A percentile compares a stretch with the other conserved stretches of the same genome.
These are phyloP conservation scores for Fragaria iinumae DNA, from an alignment of 306 rosid species.

Conservation along the genomic window DNA sequence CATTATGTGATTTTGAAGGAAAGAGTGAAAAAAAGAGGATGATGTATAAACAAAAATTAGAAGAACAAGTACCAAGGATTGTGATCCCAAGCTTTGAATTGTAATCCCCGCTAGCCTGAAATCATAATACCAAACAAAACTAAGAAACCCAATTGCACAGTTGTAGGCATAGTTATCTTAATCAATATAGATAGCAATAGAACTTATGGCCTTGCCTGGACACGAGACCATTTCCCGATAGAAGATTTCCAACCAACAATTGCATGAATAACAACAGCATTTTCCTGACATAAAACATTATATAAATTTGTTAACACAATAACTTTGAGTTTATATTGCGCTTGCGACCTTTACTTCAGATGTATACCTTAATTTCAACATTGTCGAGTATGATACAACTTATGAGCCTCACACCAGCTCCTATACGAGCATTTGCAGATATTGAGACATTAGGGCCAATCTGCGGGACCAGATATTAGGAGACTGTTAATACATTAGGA, in stretches of 20 bases:
- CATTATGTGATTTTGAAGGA: neutral
- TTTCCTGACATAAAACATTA: constrained; percentile 58
- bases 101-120: constrained; percentile 87
- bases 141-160: constrained; percentile 18
- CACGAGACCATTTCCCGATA: constrained; percentile 85
- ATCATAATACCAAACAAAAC: constrained; percentile 14
- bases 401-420: constrained; percentile 90
- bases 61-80: constrained; percentile 61
- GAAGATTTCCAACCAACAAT: constrained; percentile 98
- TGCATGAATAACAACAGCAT: constrained; percentile 79
- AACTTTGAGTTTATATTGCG: neutral
- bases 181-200: neutral
- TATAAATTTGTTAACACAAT: neutral
- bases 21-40: neutral
- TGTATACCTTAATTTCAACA: constrained; percentile 80
- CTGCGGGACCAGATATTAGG: constrained; percentile 40
- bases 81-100: constrained; percentile 87
- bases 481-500: constrained; percentile 16
- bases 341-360: constrained; percentile 12
- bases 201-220: constrained; percentile 62
- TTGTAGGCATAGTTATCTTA: neutral
- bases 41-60: constrained; percentile 7
- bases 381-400: constrained; percentile 83
- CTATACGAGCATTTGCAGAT: constrained; percentile 96
- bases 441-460: constrained; percentile 93